Evolutionary conservation across 2,329 filamentous ascomycete genomes (phyloP).

Genomic region (Fusarium ramigenum): DNA sequence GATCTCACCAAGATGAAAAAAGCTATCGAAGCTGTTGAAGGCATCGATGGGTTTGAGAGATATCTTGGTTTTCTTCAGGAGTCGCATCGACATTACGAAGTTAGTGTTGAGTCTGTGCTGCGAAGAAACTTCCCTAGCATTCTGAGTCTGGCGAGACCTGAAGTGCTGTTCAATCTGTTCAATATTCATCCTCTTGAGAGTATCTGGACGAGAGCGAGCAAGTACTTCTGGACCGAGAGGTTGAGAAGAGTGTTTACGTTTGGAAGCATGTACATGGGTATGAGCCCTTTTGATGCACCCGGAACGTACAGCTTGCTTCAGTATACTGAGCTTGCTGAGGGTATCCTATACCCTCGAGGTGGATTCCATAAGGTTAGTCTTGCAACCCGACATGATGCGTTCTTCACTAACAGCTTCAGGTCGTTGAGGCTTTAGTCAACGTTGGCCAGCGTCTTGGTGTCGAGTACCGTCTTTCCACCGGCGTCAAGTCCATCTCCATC

Average conservation of each 20-base stretch:
- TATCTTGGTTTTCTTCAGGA: slow-evolving; percentile 74
- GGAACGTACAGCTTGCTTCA: slow-evolving; percentile 78
- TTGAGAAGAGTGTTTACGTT: slow-evolving; percentile 78
- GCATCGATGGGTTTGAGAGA: slow-evolving; percentile 74
- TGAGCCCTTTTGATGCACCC: slow-evolving; percentile 80
- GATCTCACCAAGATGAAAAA: slow-evolving; percentile 76
- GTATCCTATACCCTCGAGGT: slow-evolving; percentile 78
- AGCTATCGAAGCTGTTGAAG: slow-evolving; percentile 78
- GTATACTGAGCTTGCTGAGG: slow-evolving; percentile 77
- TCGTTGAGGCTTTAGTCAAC: slow-evolving; percentile 70
- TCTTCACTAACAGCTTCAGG: slow-evolving; percentile 32
- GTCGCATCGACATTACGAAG: slow-evolving; percentile 75
- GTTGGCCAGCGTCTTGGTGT: slow-evolving; percentile 71
- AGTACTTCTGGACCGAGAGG: slow-evolving; percentile 76
- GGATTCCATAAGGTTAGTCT: slow-evolving; percentile 66
- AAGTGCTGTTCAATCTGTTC: slow-evolving; percentile 67
- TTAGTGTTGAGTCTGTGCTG: slow-evolving; percentile 72
- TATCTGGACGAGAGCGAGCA: slow-evolving; percentile 71
- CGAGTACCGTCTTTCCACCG: slow-evolving; percentile 67
- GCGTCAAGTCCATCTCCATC: slow-evolving; percentile 61
- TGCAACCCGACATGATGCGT: rapidly evolving
- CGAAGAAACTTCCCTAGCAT: slow-evolving; percentile 72
- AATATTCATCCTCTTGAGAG: slow-evolving; percentile 75
- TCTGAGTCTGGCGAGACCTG: slow-evolving; percentile 64
- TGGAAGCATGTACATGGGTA: slow-evolving; percentile 85